Percentiles rank a stretch among this genome's conserved stretches.
Evolutionary conservation across 1,284 basidiomycete genomes (phyloP).

Genomic region (Xerocomus nothofagi): DNA sequence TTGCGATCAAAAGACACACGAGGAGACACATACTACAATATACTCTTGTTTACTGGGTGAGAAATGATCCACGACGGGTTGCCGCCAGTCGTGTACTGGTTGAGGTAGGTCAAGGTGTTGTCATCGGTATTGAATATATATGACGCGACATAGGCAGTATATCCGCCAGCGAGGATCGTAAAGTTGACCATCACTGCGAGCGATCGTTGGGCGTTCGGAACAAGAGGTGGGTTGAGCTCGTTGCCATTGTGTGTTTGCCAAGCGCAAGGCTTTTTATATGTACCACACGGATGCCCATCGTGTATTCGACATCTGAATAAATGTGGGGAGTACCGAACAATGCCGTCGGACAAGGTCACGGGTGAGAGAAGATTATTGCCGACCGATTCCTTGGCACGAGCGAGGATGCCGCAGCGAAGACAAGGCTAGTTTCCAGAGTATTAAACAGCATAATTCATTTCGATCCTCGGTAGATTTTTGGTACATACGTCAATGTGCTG

Average conservation of each 20-base stretch:
- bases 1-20: neutral
- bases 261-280: too few species aligned
- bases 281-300: too few species aligned
- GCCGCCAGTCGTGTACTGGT: slow-evolving; percentile 18
- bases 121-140: slow-evolving; percentile 46
- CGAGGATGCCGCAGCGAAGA: too few species aligned
- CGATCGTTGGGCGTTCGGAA: neutral
- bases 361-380: too few species aligned
- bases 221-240: neutral
- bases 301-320: too few species aligned
- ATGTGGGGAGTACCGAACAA: too few species aligned
- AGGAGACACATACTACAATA: slow-evolving; percentile 53
- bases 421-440: too few species aligned
- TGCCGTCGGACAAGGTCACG: too few species aligned
- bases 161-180: slow-evolving; percentile 51
- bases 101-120: slow-evolving; percentile 37
- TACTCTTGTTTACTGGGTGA: slow-evolving; percentile 43
- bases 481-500: too few species aligned
- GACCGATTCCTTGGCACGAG: too few species aligned
- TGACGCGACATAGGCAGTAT: slow-evolving; percentile 44
- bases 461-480: too few species aligned
- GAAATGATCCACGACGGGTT: slow-evolving; percentile 50
- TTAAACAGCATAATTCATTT: too few species aligned
- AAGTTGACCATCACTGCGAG: slow-evolving; percentile 50
- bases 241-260: neutral